phyloP scores from a whole-genome alignment of 768 basidiomycete genomes.

The Russula sp. region DNA sequence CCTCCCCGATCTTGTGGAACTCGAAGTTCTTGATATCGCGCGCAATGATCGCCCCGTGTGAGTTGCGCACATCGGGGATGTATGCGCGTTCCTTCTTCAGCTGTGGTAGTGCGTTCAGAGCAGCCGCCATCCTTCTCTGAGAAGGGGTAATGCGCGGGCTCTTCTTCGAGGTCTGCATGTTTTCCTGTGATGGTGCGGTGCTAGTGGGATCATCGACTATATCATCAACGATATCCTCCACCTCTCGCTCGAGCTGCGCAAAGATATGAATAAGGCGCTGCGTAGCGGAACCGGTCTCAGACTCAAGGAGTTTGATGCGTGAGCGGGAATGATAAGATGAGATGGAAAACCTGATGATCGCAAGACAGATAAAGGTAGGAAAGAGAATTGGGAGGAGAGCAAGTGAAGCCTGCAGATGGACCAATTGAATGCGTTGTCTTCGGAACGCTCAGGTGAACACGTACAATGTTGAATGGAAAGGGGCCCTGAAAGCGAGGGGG shows the following conservation, averaged over 20 bases:
- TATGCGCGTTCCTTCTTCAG: constrained; percentile 67
- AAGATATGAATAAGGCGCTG: constrained; percentile 53
- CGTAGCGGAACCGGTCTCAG: constrained; percentile 38
- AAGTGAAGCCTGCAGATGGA: constrained; percentile 42
- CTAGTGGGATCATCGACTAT: constrained; percentile 40
- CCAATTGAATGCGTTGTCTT: background rate
- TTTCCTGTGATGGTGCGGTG: background rate
- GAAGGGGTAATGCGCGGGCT: constrained; percentile 41
- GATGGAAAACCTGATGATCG: constrained; percentile 51
- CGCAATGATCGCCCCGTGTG: constrained; percentile 68
- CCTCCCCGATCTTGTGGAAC: constrained; percentile 53
- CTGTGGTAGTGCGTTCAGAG: constrained; percentile 60
- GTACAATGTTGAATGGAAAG: constrained; percentile 72
- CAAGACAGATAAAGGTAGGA: constrained; percentile 50
- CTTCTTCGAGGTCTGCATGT: constrained; percentile 21
- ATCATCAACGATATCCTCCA: constrained; percentile 59
- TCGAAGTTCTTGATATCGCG: constrained; percentile 59
- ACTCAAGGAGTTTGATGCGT: constrained; percentile 61
- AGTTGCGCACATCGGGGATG: constrained; percentile 52
- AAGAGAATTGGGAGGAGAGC: constrained; percentile 57
- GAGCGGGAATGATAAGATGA: constrained; percentile 53
- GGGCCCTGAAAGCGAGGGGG: constrained; percentile 3
- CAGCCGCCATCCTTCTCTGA: constrained; percentile 51
- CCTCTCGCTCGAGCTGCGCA: constrained; percentile 49
- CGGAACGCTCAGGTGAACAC: constrained; percentile 25